phyloP scores from a whole-genome alignment of 306 rosid genomes.

The Crataegus laevigata region DNA sequence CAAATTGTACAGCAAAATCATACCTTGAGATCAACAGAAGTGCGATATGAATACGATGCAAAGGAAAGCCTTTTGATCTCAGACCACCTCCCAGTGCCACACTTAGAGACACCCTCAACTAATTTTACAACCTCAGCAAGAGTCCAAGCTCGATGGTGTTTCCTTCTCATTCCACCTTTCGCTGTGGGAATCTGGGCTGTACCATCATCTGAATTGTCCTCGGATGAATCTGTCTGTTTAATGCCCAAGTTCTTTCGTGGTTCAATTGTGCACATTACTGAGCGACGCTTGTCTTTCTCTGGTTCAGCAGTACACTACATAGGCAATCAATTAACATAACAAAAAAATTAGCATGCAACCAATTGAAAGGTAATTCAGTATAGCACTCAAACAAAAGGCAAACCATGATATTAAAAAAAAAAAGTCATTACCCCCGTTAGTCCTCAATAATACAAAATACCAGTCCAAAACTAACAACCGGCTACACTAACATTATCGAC shows the following conservation, averaged over 20 bases:
- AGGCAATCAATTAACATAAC: conserved; percentile 1
- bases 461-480: neutral
- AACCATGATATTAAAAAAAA: conserved; percentile 7
- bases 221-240: conserved; percentile 36
- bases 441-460: neutral
- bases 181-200: conserved; percentile 47
- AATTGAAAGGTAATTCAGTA: neutral
- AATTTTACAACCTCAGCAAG: conserved; percentile 78
- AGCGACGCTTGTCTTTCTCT: conserved; percentile 37
- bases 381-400: neutral
- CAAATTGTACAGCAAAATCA: conserved; percentile 1
- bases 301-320: conserved; percentile 41
- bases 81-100: conserved; percentile 98
- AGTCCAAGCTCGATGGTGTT: conserved; percentile 97
- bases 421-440: neutral
- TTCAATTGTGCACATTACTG: conserved; percentile 26
- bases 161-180: conserved; percentile 90
- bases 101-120: conserved; percentile 83
- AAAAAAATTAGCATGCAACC: neutral
- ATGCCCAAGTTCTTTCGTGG: conserved; percentile 31
- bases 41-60: conserved; percentile 77
- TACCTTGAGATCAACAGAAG: conserved; percentile 98
- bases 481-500: neutral
- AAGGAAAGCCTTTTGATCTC: conserved; percentile 89
- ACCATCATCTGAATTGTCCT: conserved; percentile 43